phyloP scores from a whole-genome alignment of 2,329 filamentous ascomycete species.

The Drechslerella dactyloides region DNA sequence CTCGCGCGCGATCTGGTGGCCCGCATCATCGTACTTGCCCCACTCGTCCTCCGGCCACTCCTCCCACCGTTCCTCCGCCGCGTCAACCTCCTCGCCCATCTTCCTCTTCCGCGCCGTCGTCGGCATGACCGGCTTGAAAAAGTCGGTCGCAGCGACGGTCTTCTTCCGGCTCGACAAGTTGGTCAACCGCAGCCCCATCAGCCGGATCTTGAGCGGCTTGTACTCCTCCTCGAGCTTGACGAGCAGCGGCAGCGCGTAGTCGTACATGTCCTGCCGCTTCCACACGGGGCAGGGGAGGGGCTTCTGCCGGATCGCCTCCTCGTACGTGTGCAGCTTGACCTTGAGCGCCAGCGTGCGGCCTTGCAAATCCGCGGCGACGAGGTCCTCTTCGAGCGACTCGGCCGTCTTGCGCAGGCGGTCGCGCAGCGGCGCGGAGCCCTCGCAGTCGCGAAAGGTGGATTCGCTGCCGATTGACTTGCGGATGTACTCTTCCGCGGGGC shows the following conservation, averaged over 20 bases:
- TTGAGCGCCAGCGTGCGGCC: slow-evolving; percentile 91
- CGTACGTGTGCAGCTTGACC: slow-evolving; percentile 91
- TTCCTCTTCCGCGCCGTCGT: slow-evolving; percentile 57
- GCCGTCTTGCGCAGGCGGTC: slow-evolving; percentile 81
- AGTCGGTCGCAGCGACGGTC: slow-evolving; percentile 77
- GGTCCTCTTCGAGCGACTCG: slow-evolving; percentile 83
- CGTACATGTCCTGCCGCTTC: slow-evolving; percentile 81
- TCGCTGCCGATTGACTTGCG: slow-evolving; percentile 94
- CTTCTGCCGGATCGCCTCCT: slow-evolving; percentile 83
- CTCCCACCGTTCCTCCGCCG: slow-evolving; percentile 66
- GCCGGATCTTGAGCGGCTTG: slow-evolving; percentile 67
- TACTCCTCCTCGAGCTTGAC: slow-evolving; percentile 66
- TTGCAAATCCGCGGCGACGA: slow-evolving; percentile 79
- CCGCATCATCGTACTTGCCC: slow-evolving; percentile 51
- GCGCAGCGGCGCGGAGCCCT: slow-evolving; percentile 70
- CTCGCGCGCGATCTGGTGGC: slow-evolving; percentile 56
- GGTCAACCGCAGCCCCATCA: slow-evolving; percentile 89
- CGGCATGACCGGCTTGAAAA: slow-evolving; percentile 59
- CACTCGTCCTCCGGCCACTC: slow-evolving; percentile 72
- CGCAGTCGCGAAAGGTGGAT: slow-evolving; percentile 84
- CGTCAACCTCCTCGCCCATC: slow-evolving; percentile 61
- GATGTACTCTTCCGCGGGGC: slow-evolving; percentile 86
- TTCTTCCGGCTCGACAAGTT: slow-evolving; percentile 86
- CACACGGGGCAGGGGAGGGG: slow-evolving; percentile 74
- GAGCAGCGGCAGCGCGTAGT: slow-evolving; percentile 80